Base-by-base conservation (phyloP, 208 protist genomes). In the Leishmania gerbilli region DNA sequence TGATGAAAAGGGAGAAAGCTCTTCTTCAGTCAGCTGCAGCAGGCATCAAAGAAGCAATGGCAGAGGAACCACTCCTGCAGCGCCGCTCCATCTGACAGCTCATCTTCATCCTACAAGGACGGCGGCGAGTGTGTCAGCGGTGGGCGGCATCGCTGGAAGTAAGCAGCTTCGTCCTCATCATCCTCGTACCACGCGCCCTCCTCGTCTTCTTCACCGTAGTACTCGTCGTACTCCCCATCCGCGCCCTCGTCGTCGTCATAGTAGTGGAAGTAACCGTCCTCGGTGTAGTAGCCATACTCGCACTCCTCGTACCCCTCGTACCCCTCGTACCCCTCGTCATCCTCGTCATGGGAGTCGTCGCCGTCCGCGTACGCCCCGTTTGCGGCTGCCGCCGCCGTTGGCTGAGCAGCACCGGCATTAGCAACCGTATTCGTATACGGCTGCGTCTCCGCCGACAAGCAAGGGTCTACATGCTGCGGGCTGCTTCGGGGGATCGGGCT, bases 51-150 rank as follows among this genome's bases (percentile, higher is more conserved):
- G 24, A 55, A 55, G 69, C 42, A n/a, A 53, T 13, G 27, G 24
- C 69, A 31, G n/a, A 37, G 67, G 19, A 15, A 1, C 6, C 67
- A 55, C 45, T 37, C 40, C 69, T 31, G 13, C 40, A 51, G 19
- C 15, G 45, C 69, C 40, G 13, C 42, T 51, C 27, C 45, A 53
- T 37, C 24, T 53, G 69, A 31, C 3, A 55, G 45, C 47, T n/a
- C 45, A 55, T 45, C 42, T 13, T n/a, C 53, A 40, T 45, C 3
- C 77, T 82, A 92, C 40, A 90, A 64, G 13, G 86, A 90, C 3
- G 90, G 90, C 64, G 90, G 90, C 1, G 90, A 93, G 74, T 91
- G 90, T 1, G 82, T 91, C 49, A 81, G 67, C 34, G 81, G 89
- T 0, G 80, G 87, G 42, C 85, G 83, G 55, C 82, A 85, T 19